Evolutionary conservation across 2,329 filamentous ascomycete genomes (phyloP).

Genomic region (Gaeumannomyces tritici): DNA sequence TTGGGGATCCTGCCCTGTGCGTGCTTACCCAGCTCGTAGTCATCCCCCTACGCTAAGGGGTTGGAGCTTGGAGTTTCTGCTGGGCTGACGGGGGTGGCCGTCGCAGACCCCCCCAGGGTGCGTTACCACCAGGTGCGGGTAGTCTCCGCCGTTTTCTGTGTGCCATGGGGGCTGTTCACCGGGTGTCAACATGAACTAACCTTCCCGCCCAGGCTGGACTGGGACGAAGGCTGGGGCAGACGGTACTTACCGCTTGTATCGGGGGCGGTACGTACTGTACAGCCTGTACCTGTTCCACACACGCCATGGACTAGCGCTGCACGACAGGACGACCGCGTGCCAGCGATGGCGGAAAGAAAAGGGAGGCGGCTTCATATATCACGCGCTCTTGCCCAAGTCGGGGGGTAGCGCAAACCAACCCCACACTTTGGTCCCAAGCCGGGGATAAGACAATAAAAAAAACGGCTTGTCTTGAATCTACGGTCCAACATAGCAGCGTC

Average conservation of each 20-base stretch:
- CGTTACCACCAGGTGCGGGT: too few species aligned
- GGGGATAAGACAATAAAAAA: neutral
- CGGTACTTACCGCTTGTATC: too few species aligned
- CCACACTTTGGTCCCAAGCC: neutral
- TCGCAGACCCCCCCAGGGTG: too few species aligned
- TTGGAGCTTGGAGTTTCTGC: neutral
- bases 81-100: neutral
- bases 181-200: neutral
- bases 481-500: neutral
- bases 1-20: neutral
- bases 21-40: neutral
- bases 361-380: neutral
- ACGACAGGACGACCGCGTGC: neutral
- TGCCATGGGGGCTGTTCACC: neutral
- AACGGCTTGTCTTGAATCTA: neutral
- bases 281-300: neutral
- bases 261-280: too few species aligned
- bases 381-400: neutral
- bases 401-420: neutral
- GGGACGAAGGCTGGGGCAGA: too few species aligned
- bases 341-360: neutral
- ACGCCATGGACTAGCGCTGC: neutral
- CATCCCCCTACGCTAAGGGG: neutral
- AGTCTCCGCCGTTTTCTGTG: too few species aligned
- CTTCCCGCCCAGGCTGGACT: neutral